Percentiles rank a stretch among this genome's conserved stretches.
Evolutionary conservation across 1,284 basidiomycete species (phyloP).

Genomic region (Meripilus lineatus): DNA sequence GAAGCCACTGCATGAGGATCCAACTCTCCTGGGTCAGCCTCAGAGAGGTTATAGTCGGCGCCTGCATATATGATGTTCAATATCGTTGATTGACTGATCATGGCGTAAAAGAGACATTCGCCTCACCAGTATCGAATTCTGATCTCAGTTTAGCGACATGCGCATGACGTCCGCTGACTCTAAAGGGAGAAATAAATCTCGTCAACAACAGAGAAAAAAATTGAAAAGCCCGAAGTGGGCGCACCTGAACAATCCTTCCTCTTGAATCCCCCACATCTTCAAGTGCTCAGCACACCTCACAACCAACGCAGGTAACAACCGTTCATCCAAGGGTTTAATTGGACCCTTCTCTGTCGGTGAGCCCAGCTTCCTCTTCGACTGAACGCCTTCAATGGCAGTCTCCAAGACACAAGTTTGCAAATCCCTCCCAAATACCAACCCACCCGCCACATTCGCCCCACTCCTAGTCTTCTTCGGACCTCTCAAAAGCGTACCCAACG

Average conservation of each 20-base stretch:
- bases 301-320: conserved; percentile 66
- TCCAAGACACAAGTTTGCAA: conserved; percentile 54
- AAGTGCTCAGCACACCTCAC: conserved; percentile 79
- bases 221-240: not conserved
- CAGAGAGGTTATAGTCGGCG: conserved; percentile 76
- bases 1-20: conserved; percentile 92
- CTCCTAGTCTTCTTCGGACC: conserved; percentile 39
- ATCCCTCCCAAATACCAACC: conserved; percentile 62
- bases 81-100: not conserved
- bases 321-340: conserved; percentile 40
- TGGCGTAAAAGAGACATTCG: not conserved
- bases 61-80: conserved; percentile 37
- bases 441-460: conserved; percentile 33
- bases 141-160: conserved; percentile 71
- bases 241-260: conserved; percentile 80
- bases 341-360: conserved; percentile 10
- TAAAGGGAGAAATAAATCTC: conserved; percentile 24
- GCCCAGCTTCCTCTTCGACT: no score
- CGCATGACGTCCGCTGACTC: conserved; percentile 69
- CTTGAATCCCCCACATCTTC: conserved; percentile 72
- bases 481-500: conserved; percentile 51
- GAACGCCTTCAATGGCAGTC: conserved; percentile 43
- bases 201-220: conserved; percentile 8
- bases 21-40: conserved; percentile 74
- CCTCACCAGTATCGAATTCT: conserved; percentile 80